Percentiles rank a stretch among this genome's conserved stretches.
These are phyloP conservation scores for Trematosphaeria pertusa DNA, from an alignment of 2,329 filamentous ascomycete species.

Conservation along the genomic window DNA sequence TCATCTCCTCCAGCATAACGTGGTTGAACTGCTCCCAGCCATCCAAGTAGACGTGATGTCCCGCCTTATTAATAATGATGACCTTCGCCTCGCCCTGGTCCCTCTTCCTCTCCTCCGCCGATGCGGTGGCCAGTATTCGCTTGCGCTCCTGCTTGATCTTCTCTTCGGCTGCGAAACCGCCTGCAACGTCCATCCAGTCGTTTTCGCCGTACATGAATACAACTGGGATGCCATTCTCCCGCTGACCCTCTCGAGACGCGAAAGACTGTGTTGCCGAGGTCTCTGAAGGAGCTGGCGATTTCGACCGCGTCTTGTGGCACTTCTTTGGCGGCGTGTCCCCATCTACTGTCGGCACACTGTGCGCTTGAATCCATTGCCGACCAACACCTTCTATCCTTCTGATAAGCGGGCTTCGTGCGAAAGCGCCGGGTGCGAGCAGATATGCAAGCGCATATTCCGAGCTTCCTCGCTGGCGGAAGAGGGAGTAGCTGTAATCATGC, in stretches of 20 bases:
- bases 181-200: slow-evolving; percentile 98
- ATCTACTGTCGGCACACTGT: slow-evolving; percentile 33
- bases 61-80: slow-evolving; percentile 74
- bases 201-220: slow-evolving; percentile 97
- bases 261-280: slow-evolving; percentile 11
- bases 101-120: slow-evolving; percentile 68
- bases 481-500: slow-evolving; percentile 91
- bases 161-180: slow-evolving; percentile 80
- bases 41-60: slow-evolving; percentile 76
- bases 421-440: slow-evolving; percentile 90
- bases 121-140: slow-evolving; percentile 66
- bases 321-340: slow-evolving; percentile 29
- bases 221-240: slow-evolving; percentile 76
- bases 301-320: slow-evolving; percentile 13
- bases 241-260: slow-evolving; percentile 25
- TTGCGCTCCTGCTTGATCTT: slow-evolving; percentile 74
- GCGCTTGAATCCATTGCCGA: slow-evolving; percentile 63
- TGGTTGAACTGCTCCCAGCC: slow-evolving; percentile 74
- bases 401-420: slow-evolving; percentile 86
- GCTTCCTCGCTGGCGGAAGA: slow-evolving; percentile 90
- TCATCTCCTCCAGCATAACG: slow-evolving; percentile 71
- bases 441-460: slow-evolving; percentile 95
- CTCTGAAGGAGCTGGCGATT: slow-evolving; percentile 22
- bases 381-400: slow-evolving; percentile 86
- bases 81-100: slow-evolving; percentile 88